Conservation (phyloP, 768 basidiomycete species). For the Hemileccinum impolitum region DNA sequence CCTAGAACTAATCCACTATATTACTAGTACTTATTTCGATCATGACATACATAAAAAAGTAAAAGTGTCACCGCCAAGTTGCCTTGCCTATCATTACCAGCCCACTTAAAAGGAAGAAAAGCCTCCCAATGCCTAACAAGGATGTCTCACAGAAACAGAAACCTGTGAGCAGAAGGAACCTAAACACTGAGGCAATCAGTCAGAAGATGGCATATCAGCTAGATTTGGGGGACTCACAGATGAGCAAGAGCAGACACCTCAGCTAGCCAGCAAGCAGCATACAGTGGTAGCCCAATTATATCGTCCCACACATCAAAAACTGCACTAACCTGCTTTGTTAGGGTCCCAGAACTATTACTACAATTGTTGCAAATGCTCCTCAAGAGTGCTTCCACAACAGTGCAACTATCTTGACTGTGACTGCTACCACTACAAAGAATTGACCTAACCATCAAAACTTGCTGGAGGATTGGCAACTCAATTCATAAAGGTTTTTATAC, state of each 20-base stretch:
- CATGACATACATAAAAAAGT: too few relatives aligned
- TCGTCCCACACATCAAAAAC: too few relatives aligned
- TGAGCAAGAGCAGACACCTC: not conserved
- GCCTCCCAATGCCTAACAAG: not conserved
- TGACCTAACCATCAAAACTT: not conserved
- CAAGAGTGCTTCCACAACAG: not conserved
- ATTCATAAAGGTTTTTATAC: not conserved
- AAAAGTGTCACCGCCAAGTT: not conserved
- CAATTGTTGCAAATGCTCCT: not conserved
- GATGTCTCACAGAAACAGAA: too few relatives aligned
- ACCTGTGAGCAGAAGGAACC: too few relatives aligned
- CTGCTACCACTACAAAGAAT: not conserved
- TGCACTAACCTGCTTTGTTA: not conserved
- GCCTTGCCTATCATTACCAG: not conserved
- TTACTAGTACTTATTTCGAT: too few relatives aligned
- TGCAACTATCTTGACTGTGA: not conserved
- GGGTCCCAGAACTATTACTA: not conserved
- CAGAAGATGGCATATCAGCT: not conserved
- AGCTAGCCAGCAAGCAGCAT: too few relatives aligned
- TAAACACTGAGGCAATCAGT: too few relatives aligned
- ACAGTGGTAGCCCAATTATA: too few relatives aligned
- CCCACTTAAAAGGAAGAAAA: not conserved
- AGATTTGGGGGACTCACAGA: not conserved
- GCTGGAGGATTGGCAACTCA: not conserved
- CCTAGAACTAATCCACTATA: too few relatives aligned